Evolutionary conservation across 345 rosid species (phyloP).

Genomic region (Erodium maritimum): DNA sequence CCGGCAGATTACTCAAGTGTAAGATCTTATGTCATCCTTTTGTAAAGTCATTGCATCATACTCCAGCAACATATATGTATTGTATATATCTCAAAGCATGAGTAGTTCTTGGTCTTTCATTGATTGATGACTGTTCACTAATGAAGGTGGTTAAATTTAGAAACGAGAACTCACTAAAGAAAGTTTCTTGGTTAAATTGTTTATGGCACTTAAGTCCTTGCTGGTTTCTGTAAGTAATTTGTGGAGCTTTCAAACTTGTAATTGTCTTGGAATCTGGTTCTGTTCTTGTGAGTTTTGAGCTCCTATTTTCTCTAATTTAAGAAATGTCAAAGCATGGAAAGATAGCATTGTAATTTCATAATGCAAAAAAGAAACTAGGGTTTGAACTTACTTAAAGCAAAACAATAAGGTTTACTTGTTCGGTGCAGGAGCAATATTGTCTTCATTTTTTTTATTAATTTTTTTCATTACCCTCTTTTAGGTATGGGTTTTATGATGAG

Average conservation of each 20-base stretch:
- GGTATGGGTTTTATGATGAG: constrained; percentile 91
- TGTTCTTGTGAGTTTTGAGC: background rate
- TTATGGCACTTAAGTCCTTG: too few relatives aligned
- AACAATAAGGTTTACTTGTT: too few relatives aligned
- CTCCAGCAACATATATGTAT: background rate
- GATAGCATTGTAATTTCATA: too few relatives aligned
- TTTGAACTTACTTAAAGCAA: too few relatives aligned
- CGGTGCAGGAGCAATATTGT: too few relatives aligned
- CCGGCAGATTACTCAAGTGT: constrained; percentile 99
- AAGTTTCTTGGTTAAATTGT: too few relatives aligned
- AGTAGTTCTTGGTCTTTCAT: background rate
- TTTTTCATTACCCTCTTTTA: constrained; percentile 20
- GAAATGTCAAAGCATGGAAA: background rate
- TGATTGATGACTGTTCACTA: background rate
- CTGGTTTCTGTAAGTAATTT: too few relatives aligned
- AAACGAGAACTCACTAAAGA: too few relatives aligned
- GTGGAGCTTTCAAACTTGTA: too few relatives aligned
- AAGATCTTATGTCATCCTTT: constrained; percentile 21
- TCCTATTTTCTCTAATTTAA: background rate
- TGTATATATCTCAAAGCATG: background rate
- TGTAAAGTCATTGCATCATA: background rate
- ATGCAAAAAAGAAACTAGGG: too few relatives aligned
- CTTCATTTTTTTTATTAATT: background rate
- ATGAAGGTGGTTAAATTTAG: background rate
- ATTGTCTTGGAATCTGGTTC: too few relatives aligned